A percentile compares a stretch with the other conserved stretches of the same genome.
These are phyloP conservation scores for Diaporthe sp. DNA, from an alignment of 2,329 filamentous ascomycete genomes.

Conservation along the genomic window DNA sequence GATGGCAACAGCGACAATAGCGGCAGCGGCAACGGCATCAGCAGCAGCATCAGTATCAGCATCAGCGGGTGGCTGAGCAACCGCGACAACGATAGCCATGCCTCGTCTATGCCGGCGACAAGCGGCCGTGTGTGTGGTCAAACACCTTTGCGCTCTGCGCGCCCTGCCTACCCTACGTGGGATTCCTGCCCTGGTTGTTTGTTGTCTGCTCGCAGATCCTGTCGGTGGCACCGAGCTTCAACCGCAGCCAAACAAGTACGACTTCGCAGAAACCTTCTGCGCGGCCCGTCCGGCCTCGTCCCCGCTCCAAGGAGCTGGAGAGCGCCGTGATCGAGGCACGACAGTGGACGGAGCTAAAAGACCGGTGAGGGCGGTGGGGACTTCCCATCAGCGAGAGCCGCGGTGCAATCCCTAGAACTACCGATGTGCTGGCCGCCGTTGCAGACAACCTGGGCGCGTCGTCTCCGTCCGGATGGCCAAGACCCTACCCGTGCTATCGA, in stretches of 20 bases:
- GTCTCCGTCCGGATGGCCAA: slow-evolving; percentile 24
- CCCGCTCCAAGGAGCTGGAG: slow-evolving; percentile 27
- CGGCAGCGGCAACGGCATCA: background rate
- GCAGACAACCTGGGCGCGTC: slow-evolving; percentile 20
- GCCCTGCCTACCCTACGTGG: slow-evolving; percentile 15
- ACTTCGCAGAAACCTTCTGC: slow-evolving; percentile 10
- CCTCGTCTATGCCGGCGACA: slow-evolving; percentile 25
- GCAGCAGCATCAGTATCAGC: background rate
- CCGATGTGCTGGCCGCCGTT: slow-evolving; percentile 26
- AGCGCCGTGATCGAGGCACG: slow-evolving; percentile 34
- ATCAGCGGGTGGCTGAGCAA: slow-evolving; percentile 22
- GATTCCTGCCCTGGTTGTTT: slow-evolving; percentile 21
- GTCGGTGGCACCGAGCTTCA: slow-evolving; percentile 29
- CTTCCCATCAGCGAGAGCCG: slow-evolving; percentile 29
- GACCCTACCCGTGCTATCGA: slow-evolving; percentile 7
- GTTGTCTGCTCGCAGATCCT: slow-evolving; percentile 24
- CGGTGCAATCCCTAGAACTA: slow-evolving; percentile 26
- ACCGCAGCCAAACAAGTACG: slow-evolving; percentile 27
- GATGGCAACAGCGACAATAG: background rate
- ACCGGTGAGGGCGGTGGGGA: slow-evolving; percentile 37
- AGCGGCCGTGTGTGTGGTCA: slow-evolving; percentile 4
- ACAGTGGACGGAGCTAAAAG: slow-evolving; percentile 39
- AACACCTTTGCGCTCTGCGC: background rate
- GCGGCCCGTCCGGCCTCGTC: slow-evolving; percentile 15
- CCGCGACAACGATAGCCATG: slow-evolving; percentile 28